Evolutionary conservation across 345 rosid species (phyloP).

Genomic region (Lenwebbia sp.): DNA sequence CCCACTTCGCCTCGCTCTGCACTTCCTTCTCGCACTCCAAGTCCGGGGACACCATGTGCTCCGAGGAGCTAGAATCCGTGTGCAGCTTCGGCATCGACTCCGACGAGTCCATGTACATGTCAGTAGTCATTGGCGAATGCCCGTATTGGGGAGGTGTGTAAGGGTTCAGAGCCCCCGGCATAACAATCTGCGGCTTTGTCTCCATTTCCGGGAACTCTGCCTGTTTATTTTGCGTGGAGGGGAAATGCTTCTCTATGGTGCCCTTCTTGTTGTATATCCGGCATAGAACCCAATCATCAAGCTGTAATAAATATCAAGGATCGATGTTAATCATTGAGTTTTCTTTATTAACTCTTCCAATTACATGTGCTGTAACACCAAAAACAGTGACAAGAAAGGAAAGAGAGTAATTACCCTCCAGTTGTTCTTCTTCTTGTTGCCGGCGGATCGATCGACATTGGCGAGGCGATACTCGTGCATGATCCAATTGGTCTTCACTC

Average conservation of each 20-base stretch:
- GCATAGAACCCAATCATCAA: conserved; percentile 80
- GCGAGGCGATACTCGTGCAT: conserved; percentile 96
- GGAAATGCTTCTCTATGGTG: conserved; percentile 35
- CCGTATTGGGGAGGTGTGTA: not conserved
- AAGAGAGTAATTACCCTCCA: conserved; percentile 38
- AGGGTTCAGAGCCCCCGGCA: not conserved
- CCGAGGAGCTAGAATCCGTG: conserved; percentile 59
- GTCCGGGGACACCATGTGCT: conserved; percentile 53
- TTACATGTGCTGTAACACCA: not conserved
- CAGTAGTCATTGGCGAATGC: not conserved
- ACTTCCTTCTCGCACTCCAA: conserved; percentile 43
- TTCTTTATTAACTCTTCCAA: not conserved
- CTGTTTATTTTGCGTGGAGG: conserved; percentile 6
- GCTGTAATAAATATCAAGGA: conserved; percentile 25
- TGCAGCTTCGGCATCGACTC: conserved; percentile 46
- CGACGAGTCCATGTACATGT: conserved; percentile 31
- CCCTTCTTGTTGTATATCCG: conserved; percentile 88
- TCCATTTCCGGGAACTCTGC: conserved; percentile 9
- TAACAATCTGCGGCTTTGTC: conserved; percentile 26
- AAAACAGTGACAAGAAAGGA: not conserved
- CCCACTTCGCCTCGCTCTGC: conserved; percentile 42
- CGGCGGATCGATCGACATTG: conserved; percentile 70
- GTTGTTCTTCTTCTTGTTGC: conserved; percentile 37
- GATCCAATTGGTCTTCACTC: conserved; percentile 90
- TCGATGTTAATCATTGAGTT: not conserved